phyloP scores from a whole-genome alignment of 164 flowering plant genomes.

The Chimonanthus praecox region DNA sequence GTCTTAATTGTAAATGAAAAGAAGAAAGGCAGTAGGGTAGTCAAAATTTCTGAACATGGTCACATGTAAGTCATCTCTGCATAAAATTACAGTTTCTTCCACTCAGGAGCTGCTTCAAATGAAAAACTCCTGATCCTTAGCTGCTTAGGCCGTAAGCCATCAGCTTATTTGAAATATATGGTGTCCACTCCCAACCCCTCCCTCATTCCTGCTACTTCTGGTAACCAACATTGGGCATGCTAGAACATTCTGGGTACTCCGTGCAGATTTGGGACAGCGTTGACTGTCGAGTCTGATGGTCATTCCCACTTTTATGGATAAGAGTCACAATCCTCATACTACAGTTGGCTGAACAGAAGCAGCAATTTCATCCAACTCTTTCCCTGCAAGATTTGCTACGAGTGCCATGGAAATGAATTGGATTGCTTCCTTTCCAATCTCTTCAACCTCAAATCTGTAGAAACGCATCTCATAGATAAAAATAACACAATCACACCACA shows the following conservation, averaged over 20 bases:
- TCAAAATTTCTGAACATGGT: neutral
- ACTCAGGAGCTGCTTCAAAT: neutral
- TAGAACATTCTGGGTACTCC: neutral
- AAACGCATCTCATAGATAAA: too few species aligned
- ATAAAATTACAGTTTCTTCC: neutral
- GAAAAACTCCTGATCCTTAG: neutral
- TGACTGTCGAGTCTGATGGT: neutral
- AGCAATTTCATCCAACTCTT: slow-evolving; percentile 48
- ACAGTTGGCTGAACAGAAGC: slow-evolving; percentile 26
- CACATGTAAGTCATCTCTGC: neutral
- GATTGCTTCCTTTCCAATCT: slow-evolving; percentile 30
- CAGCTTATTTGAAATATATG: neutral
- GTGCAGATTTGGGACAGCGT: too few species aligned
- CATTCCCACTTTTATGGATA: neutral
- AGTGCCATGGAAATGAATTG: slow-evolving; percentile 56
- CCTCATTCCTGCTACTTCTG: neutral
- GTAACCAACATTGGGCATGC: neutral
- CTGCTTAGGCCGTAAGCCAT: neutral
- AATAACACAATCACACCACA: too few species aligned
- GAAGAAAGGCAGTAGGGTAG: neutral
- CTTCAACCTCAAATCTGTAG: slow-evolving; percentile 43
- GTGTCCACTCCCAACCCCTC: neutral
- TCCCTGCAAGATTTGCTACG: slow-evolving; percentile 44
- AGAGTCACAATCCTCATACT: slow-evolving; percentile 4
- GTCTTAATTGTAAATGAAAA: neutral